Percentiles rank a stretch among this genome's conserved stretches.
These are phyloP conservation scores for Balakata baccata DNA, from an alignment of 345 rosid species.

Conservation along the genomic window DNA sequence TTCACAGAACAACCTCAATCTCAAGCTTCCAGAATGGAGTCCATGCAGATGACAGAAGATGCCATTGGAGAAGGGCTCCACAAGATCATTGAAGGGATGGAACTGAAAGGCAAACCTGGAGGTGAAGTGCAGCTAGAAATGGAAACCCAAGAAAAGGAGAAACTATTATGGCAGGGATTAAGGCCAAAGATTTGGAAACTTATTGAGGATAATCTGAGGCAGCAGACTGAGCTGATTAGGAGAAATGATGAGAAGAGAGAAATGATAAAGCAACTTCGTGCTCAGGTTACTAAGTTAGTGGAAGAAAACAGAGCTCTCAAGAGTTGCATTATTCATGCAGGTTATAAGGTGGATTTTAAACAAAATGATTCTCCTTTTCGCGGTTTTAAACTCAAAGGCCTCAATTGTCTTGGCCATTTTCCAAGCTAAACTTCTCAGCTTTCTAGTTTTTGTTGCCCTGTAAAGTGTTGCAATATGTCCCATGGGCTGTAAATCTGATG, in stretches of 20 bases:
- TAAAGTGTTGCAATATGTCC: no score
- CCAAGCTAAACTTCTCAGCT: background rate
- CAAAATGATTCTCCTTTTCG: background rate
- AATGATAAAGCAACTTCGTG: conserved; percentile 26
- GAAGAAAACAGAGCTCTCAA: conserved; percentile 18
- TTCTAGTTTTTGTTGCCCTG: background rate
- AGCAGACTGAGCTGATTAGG: conserved; percentile 28
- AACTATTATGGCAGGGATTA: conserved; percentile 11
- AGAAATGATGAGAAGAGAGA: conserved; percentile 38
- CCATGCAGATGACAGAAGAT: background rate
- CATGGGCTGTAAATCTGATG: no score
- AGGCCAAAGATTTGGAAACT: conserved; percentile 19
- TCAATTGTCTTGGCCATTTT: conserved; percentile 19
- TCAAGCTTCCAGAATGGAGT: background rate
- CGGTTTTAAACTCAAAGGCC: conserved; percentile 9
- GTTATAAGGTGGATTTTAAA: conserved; percentile 8
- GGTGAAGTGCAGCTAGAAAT: background rate
- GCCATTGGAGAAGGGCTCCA: background rate
- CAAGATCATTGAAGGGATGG: conserved; percentile 4
- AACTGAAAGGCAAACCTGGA: background rate
- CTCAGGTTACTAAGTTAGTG: conserved; percentile 17
- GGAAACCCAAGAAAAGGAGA: conserved; percentile 9
- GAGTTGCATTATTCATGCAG: background rate
- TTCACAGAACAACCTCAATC: background rate
- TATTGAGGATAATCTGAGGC: conserved; percentile 23